A percentile compares a stretch with the other conserved stretches of the same genome.
Evolutionary conservation across 441 rosid species (phyloP).

Genomic region (Eruca vesicaria): DNA sequence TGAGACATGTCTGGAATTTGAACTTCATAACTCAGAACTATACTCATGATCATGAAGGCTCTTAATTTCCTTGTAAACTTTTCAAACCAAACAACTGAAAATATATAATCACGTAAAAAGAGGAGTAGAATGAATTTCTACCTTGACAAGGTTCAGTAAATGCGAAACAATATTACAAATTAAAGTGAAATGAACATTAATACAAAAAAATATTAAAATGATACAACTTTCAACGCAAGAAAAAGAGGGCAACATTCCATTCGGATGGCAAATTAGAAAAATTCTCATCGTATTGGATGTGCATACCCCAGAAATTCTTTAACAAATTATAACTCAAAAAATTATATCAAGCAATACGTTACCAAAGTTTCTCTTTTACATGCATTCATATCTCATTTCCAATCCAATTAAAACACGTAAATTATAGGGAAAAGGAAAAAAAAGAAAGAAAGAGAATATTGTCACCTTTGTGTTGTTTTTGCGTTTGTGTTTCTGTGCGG

Average conservation of each 20-base stretch:
- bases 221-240: constrained; percentile 10
- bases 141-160: constrained; percentile 11
- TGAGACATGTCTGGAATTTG: constrained; percentile 19
- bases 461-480: constrained; percentile 29
- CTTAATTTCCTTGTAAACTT: background rate
- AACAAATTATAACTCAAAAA: constrained; percentile 17
- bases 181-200: constrained; percentile 6
- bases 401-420: constrained; percentile 6
- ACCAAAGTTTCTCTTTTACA: constrained; percentile 27
- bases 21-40: constrained; percentile 3
- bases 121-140: constrained; percentile 6
- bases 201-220: constrained; percentile 17
- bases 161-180: constrained; percentile 6
- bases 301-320: constrained; percentile 17
- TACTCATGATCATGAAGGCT: background rate
- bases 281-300: constrained; percentile 15
- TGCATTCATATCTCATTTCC: constrained; percentile 12
- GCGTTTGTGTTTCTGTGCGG: constrained; percentile 16
- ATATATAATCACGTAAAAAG: background rate
- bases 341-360: background rate
- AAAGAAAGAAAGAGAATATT: constrained; percentile 14
- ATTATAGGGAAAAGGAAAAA: background rate
- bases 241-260: constrained; percentile 17
- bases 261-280: constrained; percentile 19
- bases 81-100: background rate